Evolutionary conservation across 768 basidiomycete genomes (phyloP), one percentile per base, ranked within the genome.

Genomic region (Pulveroboletus sp.): DNA sequence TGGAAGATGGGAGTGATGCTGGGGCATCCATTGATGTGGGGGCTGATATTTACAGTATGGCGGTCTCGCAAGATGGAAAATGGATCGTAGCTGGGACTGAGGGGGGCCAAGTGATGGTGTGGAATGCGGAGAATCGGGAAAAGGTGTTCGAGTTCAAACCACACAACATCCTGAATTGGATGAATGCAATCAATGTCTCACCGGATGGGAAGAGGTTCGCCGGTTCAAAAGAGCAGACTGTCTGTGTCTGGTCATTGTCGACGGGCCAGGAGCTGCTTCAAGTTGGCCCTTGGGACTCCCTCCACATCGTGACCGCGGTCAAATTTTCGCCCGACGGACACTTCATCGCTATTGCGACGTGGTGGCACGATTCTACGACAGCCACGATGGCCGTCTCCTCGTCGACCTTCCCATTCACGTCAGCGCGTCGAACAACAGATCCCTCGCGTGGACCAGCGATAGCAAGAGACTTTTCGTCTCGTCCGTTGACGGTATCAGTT

Each of bases 171-270:
- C n/a, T n/a, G n/a, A n/a, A 6, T 1, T 4, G 3, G 9, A 12
- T 29, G 11, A 11, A 6, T 6, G 6, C 35, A 12, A 11, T 27
- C 1, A 34, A 56, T 10, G 6, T 56, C 17, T 56, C 55, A 1
- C 40, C 19, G 2, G 56, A 54, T 14, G 34, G 20, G 21, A 43
- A 29, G 8, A 47, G 19, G 16, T 24, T 49, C 0, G 56, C 23
- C 4, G 51, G 51, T 8, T 45, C 44, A 2, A 4, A 8, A 0
- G 43, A 53, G 23, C 5, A 21, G 5, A 33, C 33, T 33, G 33
- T 16, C 33, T 33, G 2, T 5, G 33, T 58, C 19, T 58, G 45
- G 56, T 54, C 47, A 2, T 34, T 53, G 5, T 33, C 33, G 2
- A 33, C 10, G 24, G 44, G 47, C 9, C 0, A 31, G 13, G 51